phyloP scores from a whole-genome alignment of 2,329 filamentous ascomycete species.

The Fusarium anthophilum region DNA sequence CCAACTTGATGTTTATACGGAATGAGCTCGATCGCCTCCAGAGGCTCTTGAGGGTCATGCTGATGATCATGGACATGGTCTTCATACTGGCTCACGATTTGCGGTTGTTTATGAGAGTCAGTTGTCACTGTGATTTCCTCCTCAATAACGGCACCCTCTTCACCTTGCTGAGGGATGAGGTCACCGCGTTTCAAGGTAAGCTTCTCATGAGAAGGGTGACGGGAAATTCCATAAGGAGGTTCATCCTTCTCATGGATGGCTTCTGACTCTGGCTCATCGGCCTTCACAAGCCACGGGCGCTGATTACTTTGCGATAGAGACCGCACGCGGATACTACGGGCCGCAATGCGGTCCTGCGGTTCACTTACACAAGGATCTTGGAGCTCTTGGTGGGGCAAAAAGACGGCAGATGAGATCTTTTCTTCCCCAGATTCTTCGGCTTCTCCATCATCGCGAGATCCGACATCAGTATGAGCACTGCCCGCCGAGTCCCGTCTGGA shows the following conservation, averaged over 20 bases:
- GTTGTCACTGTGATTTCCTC: conserved; percentile 54
- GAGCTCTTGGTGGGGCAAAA: conserved; percentile 77
- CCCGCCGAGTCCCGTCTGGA: conserved; percentile 51
- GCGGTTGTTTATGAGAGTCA: conserved; percentile 46
- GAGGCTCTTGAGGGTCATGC: conserved; percentile 65
- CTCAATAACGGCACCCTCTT: conserved; percentile 52
- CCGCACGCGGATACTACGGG: conserved; percentile 60
- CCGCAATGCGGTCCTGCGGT: conserved; percentile 47
- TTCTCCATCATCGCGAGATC: conserved; percentile 47
- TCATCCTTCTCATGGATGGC: conserved; percentile 38
- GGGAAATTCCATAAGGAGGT: conserved; percentile 37
- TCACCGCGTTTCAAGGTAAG: conserved; percentile 44
- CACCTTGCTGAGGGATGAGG: conserved; percentile 46
- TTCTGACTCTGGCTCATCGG: conserved; percentile 58
- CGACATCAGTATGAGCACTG: conserved; percentile 48
- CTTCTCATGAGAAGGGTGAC: conserved; percentile 44
- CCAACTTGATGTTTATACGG: conserved; percentile 98
- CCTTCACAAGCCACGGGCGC: conserved; percentile 67
- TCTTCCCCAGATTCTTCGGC: conserved; percentile 76
- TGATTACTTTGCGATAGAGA: conserved; percentile 52
- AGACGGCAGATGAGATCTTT: conserved; percentile 87
- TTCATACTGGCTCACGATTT: conserved; percentile 54
- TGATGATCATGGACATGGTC: conserved; percentile 64
- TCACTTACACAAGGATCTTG: conserved; percentile 47
- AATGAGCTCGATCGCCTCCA: conserved; percentile 94